Evolutionary conservation across 192 early-diverging fungal genomes (phyloP).

Genomic region (Coemansia sp.): DNA sequence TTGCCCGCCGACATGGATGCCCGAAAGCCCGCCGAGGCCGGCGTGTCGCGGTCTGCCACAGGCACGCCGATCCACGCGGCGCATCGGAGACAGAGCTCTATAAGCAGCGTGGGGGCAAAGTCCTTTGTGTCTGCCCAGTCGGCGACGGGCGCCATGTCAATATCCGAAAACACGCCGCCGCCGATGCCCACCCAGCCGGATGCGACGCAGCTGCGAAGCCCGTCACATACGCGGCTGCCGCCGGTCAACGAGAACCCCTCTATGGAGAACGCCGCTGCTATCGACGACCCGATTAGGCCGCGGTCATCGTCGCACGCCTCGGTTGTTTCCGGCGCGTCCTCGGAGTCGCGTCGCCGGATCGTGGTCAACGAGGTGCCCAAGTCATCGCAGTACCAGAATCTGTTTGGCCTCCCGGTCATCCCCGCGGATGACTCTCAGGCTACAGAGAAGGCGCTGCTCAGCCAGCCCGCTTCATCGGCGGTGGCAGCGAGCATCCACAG

Average conservation of each 20-base stretch:
- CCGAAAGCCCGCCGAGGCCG: conserved; percentile 1
- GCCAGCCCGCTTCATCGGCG: conserved; percentile 12
- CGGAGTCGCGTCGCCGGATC: conserved; percentile 51
- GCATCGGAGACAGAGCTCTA: conserved; percentile 36
- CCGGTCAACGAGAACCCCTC: conserved; percentile 41
- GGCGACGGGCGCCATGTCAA: conserved; percentile 9
- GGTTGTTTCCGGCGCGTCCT: conserved; percentile 32
- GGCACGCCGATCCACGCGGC: background rate
- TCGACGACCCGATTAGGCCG: conserved; percentile 15
- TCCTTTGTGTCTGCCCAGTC: conserved; percentile 23
- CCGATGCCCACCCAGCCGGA: conserved; percentile 5
- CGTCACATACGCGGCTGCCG: conserved; percentile 21
- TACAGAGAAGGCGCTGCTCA: background rate
- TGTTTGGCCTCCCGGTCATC: conserved; percentile 33
- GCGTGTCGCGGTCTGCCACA: background rate
- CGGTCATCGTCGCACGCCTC: conserved; percentile 49
- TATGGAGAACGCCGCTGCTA: conserved; percentile 3
- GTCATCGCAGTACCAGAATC: conserved; percentile 37
- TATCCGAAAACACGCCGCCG: conserved; percentile 16
- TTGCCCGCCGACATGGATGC: conserved; percentile 2
- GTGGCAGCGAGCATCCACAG: conserved; percentile 20
- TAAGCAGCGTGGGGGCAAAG: conserved; percentile 22
- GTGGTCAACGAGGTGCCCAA: conserved; percentile 35
- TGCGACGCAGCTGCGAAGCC: conserved; percentile 3
- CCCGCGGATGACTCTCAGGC: background rate